Percentiles rank a stretch among this genome's conserved stretches.
Conservation (phyloP, 352 stramenopile species). For the Peronospora belbahrii region DNA sequence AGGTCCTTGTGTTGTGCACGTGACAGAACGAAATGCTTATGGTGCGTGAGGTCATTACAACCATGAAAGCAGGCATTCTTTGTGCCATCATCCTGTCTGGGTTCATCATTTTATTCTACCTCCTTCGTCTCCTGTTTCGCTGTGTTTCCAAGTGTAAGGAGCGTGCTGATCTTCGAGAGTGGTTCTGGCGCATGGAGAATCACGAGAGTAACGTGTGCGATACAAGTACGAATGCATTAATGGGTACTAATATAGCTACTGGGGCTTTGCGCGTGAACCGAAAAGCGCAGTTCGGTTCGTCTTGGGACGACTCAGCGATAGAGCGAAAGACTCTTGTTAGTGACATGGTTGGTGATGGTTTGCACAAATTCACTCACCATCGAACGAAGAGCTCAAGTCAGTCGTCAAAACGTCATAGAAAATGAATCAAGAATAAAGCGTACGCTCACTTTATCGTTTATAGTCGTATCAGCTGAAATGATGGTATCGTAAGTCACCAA, state of each 20-base stretch:
- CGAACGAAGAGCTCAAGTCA: conserved; percentile 26
- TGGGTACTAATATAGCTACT: conserved; percentile 6
- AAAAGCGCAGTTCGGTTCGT: conserved; percentile 67
- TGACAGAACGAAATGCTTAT: conserved; percentile 68
- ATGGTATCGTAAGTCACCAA: too few relatives aligned
- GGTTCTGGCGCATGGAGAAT: conserved; percentile 64
- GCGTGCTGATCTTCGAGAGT: conserved; percentile 64
- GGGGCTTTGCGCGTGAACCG: conserved; percentile 52
- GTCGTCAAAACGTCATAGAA: conserved; percentile 17
- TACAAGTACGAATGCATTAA: conserved; percentile 1
- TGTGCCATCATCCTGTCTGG: conserved; percentile 61
- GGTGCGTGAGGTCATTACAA: conserved; percentile 77
- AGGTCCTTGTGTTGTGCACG: neutral
- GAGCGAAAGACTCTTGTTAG: conserved; percentile 73
- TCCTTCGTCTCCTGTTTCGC: conserved; percentile 58
- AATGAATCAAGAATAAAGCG: too few relatives aligned
- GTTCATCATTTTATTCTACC: conserved; percentile 66
- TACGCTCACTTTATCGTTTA: too few relatives aligned
- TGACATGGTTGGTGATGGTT: conserved; percentile 39
- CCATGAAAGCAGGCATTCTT: conserved; percentile 79
- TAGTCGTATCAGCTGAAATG: too few relatives aligned
- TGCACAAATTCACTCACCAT: conserved; percentile 32
- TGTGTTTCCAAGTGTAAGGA: conserved; percentile 66
- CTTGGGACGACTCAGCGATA: conserved; percentile 71
- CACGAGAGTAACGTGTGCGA: conserved; percentile 6